These are phyloP conservation scores for Mucor velutinosus DNA, from an alignment of 371 early-diverging fungal species.

Conservation along the genomic window DNA sequence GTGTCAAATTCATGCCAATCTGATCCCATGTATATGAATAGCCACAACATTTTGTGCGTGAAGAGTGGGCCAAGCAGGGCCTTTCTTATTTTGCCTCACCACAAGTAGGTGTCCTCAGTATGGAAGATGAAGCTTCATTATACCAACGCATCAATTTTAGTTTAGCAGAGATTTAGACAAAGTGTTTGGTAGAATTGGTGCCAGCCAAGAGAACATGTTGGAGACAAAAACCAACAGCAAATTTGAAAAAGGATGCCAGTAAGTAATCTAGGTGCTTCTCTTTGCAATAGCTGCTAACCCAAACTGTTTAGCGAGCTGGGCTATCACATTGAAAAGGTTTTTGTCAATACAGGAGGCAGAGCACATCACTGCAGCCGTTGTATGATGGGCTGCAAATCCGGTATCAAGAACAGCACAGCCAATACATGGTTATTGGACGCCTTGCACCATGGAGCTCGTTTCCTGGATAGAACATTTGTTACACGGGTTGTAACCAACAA, in stretches of 20 bases:
- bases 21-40: conserved; percentile 11
- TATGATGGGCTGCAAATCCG: conserved; percentile 67
- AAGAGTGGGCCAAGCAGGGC: conserved; percentile 75
- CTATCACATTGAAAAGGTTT: conserved; percentile 55
- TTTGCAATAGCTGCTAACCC: conserved; percentile 11
- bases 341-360: conserved; percentile 67
- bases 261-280: background rate
- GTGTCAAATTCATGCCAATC: background rate
- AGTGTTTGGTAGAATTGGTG: conserved; percentile 60
- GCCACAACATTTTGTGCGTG: conserved; percentile 64
- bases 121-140: background rate
- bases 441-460: conserved; percentile 53
- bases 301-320: conserved; percentile 48
- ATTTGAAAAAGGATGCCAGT: conserved; percentile 55
- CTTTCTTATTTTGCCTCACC: conserved; percentile 56
- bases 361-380: conserved; percentile 72
- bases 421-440: conserved; percentile 75
- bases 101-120: conserved; percentile 32
- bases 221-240: conserved; percentile 63
- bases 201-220: conserved; percentile 46
- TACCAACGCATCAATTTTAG: background rate
- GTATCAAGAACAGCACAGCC: conserved; percentile 68
- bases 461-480: conserved; percentile 61
- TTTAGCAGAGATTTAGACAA: conserved; percentile 45
- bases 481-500: conserved; percentile 52